phyloP scores from a whole-genome alignment of 352 stramenopile species.

The Globisporangium yorkense region DNA sequence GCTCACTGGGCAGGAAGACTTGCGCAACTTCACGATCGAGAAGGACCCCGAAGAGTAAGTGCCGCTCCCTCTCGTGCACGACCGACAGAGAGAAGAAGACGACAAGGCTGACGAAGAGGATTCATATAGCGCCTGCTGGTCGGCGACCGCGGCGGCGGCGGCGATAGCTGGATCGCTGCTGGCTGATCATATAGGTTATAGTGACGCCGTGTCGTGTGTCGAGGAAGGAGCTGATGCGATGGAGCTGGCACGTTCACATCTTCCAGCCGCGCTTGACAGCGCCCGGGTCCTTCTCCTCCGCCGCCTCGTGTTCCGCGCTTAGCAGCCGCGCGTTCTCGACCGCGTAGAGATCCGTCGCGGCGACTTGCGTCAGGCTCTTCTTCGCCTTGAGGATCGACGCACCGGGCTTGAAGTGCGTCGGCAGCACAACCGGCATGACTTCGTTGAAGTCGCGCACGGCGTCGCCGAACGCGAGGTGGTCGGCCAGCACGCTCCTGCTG shows the following conservation, averaged over 20 bases:
- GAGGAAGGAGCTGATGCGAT: too few species aligned
- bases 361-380: slow-evolving; percentile 26
- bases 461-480: slow-evolving; percentile 92
- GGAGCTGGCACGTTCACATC: slow-evolving; percentile 21
- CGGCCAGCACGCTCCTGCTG: slow-evolving; percentile 77
- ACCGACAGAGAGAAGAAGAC: slow-evolving; percentile 4
- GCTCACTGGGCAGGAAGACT: slow-evolving; percentile 70
- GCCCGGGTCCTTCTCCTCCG: slow-evolving; percentile 11
- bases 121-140: not conserved
- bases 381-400: slow-evolving; percentile 56
- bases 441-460: slow-evolving; percentile 93
- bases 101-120: not conserved
- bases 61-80: not conserved
- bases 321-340: slow-evolving; percentile 45
- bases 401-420: slow-evolving; percentile 72
- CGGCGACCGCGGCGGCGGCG: not conserved
- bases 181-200: slow-evolving; percentile 14
- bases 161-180: not conserved
- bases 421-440: slow-evolving; percentile 83
- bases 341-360: slow-evolving; percentile 34
- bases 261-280: slow-evolving; percentile 51
- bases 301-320: slow-evolving; percentile 26
- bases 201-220: not conserved
- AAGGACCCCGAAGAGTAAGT: slow-evolving; percentile 24
- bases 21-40: slow-evolving; percentile 72